Percentiles rank a stretch among this genome's conserved stretches.
phyloP scores from a whole-genome alignment of 2,329 filamentous ascomycete genomes.

The Cercospora sesami region DNA sequence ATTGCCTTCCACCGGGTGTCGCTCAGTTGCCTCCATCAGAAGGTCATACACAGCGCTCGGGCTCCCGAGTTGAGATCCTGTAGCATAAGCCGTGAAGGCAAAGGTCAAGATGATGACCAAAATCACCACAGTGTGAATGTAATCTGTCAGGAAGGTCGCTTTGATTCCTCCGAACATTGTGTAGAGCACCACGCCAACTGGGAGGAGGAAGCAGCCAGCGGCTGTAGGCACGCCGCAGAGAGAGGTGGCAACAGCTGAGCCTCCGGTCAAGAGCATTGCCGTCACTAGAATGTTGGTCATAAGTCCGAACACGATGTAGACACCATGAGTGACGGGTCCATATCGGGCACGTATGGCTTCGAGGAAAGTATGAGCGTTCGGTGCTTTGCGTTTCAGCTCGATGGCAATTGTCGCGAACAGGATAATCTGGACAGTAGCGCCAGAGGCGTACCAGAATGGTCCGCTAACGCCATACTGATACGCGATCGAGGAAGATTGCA shows the following conservation, averaged over 20 bases:
- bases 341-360: constrained; percentile 82
- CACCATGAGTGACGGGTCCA: constrained; percentile 68
- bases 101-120: constrained; percentile 85
- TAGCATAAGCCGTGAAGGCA: constrained; percentile 77
- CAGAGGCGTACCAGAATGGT: constrained; percentile 66
- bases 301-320: constrained; percentile 79
- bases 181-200: constrained; percentile 73
- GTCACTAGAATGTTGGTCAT: constrained; percentile 80
- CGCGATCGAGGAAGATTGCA: constrained; percentile 68
- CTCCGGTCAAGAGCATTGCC: constrained; percentile 80
- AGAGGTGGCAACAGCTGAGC: constrained; percentile 65
- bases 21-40: constrained; percentile 64
- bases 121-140: constrained; percentile 81
- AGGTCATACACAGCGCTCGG: constrained; percentile 77
- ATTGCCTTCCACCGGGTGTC: constrained; percentile 78
- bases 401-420: constrained; percentile 89
- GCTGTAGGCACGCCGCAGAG: constrained; percentile 74
- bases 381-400: constrained; percentile 80
- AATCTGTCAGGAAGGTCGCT: constrained; percentile 82
- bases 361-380: constrained; percentile 75
- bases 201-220: constrained; percentile 81
- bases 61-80: constrained; percentile 69
- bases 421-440: constrained; percentile 79
- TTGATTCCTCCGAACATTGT: constrained; percentile 77
- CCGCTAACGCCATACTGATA: constrained; percentile 68